Evolutionary conservation across 2,329 filamentous ascomycete genomes (phyloP).

Genomic region (Byssoonygena ceratinophila): DNA sequence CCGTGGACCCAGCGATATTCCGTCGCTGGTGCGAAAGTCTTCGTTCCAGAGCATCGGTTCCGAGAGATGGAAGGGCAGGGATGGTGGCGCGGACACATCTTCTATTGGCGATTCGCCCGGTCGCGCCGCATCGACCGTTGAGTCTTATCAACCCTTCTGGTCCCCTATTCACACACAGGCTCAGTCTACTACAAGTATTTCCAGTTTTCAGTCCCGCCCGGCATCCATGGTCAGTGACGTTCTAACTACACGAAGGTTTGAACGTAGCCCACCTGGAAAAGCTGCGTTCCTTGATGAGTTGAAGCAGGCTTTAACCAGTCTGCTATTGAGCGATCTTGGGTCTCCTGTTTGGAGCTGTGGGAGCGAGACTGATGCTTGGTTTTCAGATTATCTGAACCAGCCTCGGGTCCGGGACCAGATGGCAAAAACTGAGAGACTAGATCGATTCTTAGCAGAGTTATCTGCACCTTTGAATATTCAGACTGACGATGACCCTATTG

Average conservation of each 20-base stretch:
- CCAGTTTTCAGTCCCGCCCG: constrained; percentile 43
- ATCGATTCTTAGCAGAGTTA: constrained; percentile 31
- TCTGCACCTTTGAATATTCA: not conserved
- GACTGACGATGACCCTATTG: not conserved
- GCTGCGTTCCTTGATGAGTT: constrained; percentile 66
- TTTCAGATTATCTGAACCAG: constrained; percentile 46
- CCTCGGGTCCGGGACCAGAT: constrained; percentile 35
- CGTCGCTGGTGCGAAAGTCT: constrained; percentile 43
- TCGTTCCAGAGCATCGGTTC: constrained; percentile 64
- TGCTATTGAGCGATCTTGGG: constrained; percentile 81
- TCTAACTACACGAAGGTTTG: constrained; percentile 26
- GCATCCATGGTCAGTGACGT: constrained; percentile 35
- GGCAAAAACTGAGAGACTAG: constrained; percentile 30
- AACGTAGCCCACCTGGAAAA: constrained; percentile 53
- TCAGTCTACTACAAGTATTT: constrained; percentile 53
- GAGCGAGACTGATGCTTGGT: constrained; percentile 88
- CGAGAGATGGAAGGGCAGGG: constrained; percentile 50
- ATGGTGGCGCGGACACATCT: constrained; percentile 53
- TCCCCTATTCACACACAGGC: constrained; percentile 66
- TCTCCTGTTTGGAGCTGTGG: constrained; percentile 76
- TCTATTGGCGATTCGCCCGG: constrained; percentile 48
- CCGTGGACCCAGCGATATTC: constrained; percentile 27
- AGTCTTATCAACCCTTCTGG: constrained; percentile 75
- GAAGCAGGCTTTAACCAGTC: constrained; percentile 66
- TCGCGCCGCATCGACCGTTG: constrained; percentile 58